Percentiles rank a stretch among this genome's conserved stretches.
Conservation (phyloP, 306 rosid genomes). For the Casuarina glauca region DNA sequence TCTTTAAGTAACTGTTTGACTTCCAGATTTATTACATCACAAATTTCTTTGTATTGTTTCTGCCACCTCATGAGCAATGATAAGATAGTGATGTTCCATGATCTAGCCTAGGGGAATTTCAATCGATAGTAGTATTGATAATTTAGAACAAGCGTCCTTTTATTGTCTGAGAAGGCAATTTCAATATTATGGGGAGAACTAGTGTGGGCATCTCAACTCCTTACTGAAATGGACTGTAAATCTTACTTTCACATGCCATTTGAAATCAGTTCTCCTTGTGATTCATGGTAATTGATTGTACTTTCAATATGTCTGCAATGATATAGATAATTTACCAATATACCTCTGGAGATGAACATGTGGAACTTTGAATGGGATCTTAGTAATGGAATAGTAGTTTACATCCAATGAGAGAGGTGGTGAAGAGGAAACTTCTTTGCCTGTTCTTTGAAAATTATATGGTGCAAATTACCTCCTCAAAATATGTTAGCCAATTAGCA, state of each 20-base stretch:
- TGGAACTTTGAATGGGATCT: constrained; percentile 3
- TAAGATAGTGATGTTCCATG: constrained; percentile 15
- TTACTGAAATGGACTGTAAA: constrained; percentile 8
- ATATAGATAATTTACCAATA: background rate
- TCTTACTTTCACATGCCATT: background rate
- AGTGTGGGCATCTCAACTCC: background rate
- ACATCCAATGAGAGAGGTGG: background rate
- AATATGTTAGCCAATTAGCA: background rate
- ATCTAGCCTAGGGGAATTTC: constrained; percentile 4
- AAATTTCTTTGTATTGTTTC: constrained; percentile 1
- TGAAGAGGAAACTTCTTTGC: background rate
- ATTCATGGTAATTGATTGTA: background rate
- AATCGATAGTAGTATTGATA: constrained; percentile 9
- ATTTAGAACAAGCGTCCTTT: constrained; percentile 19
- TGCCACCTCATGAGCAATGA: constrained; percentile 13
- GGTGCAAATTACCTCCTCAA: background rate
- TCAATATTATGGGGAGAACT: constrained; percentile 8
- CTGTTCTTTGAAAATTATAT: background rate
- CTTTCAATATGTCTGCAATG: background rate
- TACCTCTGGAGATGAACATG: background rate
- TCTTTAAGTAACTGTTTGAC: constrained; percentile 17
- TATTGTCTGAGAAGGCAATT: constrained; percentile 16
- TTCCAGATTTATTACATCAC: constrained; percentile 18
- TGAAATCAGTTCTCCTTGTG: background rate
- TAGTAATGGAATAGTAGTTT: background rate